Conservation (phyloP, 495 filamentous ascomycete species). For the Rhypophila decipiens region DNA sequence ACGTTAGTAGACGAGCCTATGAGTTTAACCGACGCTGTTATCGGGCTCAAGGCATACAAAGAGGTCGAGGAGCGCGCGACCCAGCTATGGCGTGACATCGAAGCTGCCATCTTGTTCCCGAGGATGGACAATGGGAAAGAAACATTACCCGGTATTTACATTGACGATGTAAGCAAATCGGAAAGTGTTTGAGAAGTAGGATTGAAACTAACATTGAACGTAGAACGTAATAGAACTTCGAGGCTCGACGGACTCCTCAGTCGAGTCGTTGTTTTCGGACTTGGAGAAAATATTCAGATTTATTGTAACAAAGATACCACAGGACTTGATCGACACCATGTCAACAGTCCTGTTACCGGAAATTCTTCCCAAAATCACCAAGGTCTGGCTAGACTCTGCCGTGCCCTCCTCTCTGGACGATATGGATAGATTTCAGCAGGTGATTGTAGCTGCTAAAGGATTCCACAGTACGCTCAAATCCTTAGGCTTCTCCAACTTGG, state of each 20-base stretch:
- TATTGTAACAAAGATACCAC: constrained; percentile 58
- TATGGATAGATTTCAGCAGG: constrained; percentile 60
- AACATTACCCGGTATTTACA: constrained; percentile 25
- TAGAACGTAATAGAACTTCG: constrained; percentile 27
- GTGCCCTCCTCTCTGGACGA: constrained; percentile 68
- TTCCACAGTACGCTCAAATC: constrained; percentile 59
- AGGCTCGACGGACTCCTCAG: constrained; percentile 30
- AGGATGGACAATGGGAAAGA: constrained; percentile 34
- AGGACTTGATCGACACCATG: constrained; percentile 52
- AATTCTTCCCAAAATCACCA: constrained; percentile 59
- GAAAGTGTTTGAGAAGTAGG: neutral
- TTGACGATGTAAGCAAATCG: constrained; percentile 32
- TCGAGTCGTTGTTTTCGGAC: constrained; percentile 50
- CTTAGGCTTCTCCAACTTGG: constrained; percentile 61
- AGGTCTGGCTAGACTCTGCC: constrained; percentile 64
- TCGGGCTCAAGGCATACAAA: constrained; percentile 44
- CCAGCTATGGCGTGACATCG: constrained; percentile 45
- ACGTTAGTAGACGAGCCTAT: constrained; percentile 36
- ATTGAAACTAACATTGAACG: constrained; percentile 13
- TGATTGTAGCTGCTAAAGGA: constrained; percentile 50
- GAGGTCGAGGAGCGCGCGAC: constrained; percentile 45
- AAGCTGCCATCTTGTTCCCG: constrained; percentile 43
- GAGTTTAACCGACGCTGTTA: constrained; percentile 39
- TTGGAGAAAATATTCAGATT: constrained; percentile 58
- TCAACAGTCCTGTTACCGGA: constrained; percentile 61